Evolutionary conservation across 306 rosid species (phyloP), one percentile per base, ranked within the genome.

Genomic region (Pyrus pyrifolia): DNA sequence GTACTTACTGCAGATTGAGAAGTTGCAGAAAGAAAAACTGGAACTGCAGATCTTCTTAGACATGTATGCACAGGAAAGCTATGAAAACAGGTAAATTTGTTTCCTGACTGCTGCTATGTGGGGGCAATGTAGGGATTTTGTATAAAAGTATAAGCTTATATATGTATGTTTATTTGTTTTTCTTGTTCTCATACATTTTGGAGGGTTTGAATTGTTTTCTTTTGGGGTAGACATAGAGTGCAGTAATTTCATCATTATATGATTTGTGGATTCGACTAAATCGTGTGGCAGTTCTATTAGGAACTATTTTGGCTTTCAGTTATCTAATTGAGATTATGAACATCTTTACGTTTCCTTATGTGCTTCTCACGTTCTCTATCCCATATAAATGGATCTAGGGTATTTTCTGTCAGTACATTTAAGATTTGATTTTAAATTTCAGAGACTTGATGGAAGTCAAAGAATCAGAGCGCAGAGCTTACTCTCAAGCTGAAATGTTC

Each of bases 381-480:
- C 44, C 67, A 30, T 66, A 61, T 72, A 38, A 79, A 55, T 70
- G 77, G 71, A 68, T 55, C 65, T 75, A 78, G 80, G 18, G 2
- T 33, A 58, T 58, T 75, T 72, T 57, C 65, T 66, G 70, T 76
- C 29, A n/a, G 8, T 45, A 44, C 23, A 19, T 74, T 68, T 64
- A 63, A 80, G 80, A 76, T 76, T 78, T 71, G 72, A 80, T 80
- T 74, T 71, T 80, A 68, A 75, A 75, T 78, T 86, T 76, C 92
- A 95, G 98, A 65, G 84, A 78, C 64, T 75, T 88, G 85, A 66
- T 59, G 76, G 99, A 92, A 78, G 81, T 92, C 74, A 88, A 83
- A 81, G 99, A 90, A 83, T 92, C 99, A 79, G 97, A 92, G 78
- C 80, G 85, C 71, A 88, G 82, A 82, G 99, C 96, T 69, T 76